These are phyloP conservation scores for Aspergillus thermomutatus DNA, from an alignment of 2,329 filamentous ascomycete species.

Conservation along the genomic window DNA sequence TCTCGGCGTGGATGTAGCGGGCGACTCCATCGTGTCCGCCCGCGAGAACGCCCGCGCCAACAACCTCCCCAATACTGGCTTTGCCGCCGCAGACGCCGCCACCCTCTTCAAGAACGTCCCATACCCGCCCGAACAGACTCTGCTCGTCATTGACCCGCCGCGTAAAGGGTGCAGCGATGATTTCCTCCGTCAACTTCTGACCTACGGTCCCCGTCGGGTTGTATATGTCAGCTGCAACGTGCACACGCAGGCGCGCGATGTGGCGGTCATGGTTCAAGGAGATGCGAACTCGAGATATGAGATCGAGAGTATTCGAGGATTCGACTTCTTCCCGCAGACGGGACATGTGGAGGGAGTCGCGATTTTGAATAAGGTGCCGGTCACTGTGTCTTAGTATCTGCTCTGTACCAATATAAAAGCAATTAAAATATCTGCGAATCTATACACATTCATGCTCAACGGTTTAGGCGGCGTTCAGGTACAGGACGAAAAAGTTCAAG, in stretches of 20 bases:
- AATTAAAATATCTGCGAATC: neutral
- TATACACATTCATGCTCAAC: neutral
- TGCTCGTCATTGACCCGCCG: slow-evolving; percentile 94
- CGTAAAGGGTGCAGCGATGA: slow-evolving; percentile 87
- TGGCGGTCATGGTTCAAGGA: slow-evolving; percentile 81
- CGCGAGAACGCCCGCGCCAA: slow-evolving; percentile 76
- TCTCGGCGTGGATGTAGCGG: slow-evolving; percentile 86
- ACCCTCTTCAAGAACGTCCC: slow-evolving; percentile 73
- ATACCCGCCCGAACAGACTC: slow-evolving; percentile 76
- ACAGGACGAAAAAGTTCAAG: neutral
- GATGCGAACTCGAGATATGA: slow-evolving; percentile 57
- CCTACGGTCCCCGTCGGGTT: slow-evolving; percentile 72
- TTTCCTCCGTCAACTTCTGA: slow-evolving; percentile 77
- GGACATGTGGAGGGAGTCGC: slow-evolving; percentile 65
- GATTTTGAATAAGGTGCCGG: slow-evolving; percentile 47
- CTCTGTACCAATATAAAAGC: neutral
- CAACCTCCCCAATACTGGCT: slow-evolving; percentile 69
- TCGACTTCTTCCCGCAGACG: slow-evolving; percentile 95
- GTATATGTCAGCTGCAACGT: slow-evolving; percentile 98
- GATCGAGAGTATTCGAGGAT: slow-evolving; percentile 86
- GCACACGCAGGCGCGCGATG: slow-evolving; percentile 91
- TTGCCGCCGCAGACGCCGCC: slow-evolving; percentile 84
- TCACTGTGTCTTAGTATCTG: slow-evolving; percentile 9
- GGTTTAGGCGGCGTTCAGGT: neutral
- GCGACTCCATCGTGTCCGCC: slow-evolving; percentile 73